Percentiles rank a stretch among this genome's conserved stretches.
phyloP scores from a whole-genome alignment of 2,329 filamentous ascomycete genomes.

The Sporothrix humicola region DNA sequence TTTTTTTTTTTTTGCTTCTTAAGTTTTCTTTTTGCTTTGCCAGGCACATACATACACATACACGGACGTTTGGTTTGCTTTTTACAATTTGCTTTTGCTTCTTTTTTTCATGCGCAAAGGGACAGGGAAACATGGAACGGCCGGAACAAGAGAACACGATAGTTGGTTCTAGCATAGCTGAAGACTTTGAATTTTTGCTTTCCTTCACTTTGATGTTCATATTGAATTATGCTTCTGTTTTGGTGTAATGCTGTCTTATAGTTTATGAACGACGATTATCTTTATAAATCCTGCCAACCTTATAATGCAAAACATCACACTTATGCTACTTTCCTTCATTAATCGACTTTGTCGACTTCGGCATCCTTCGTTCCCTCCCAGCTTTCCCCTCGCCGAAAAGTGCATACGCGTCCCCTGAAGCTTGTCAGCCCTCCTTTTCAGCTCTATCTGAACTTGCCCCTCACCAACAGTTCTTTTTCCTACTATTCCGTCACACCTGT shows the following conservation, averaged over 20 bases:
- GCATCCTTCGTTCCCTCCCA: background rate
- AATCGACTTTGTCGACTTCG: background rate
- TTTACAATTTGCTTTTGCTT: background rate
- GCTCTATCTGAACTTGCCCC: background rate
- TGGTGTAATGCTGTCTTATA: background rate
- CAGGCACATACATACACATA: slow-evolving; percentile 13
- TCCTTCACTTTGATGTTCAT: background rate
- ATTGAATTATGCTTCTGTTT: background rate
- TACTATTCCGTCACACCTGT: background rate
- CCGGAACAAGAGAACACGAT: slow-evolving; percentile 27
- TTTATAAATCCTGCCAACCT: no score
- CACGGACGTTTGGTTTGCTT: slow-evolving; percentile 20
- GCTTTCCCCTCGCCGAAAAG: background rate
- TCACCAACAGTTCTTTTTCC: background rate
- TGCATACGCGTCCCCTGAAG: slow-evolving; percentile 26
- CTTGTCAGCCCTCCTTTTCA: slow-evolving; percentile 8
- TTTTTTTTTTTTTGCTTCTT: background rate
- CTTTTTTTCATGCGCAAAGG: slow-evolving; percentile 18
- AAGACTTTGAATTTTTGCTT: background rate
- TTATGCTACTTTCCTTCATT: background rate
- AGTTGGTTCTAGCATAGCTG: slow-evolving; percentile 17
- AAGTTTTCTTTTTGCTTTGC: background rate
- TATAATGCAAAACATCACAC: no score
- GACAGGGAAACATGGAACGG: slow-evolving; percentile 15
- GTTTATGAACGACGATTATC: no score